phyloP scores from a whole-genome alignment of 2,329 filamentous ascomycete genomes.

The Paraphoma sp. region DNA sequence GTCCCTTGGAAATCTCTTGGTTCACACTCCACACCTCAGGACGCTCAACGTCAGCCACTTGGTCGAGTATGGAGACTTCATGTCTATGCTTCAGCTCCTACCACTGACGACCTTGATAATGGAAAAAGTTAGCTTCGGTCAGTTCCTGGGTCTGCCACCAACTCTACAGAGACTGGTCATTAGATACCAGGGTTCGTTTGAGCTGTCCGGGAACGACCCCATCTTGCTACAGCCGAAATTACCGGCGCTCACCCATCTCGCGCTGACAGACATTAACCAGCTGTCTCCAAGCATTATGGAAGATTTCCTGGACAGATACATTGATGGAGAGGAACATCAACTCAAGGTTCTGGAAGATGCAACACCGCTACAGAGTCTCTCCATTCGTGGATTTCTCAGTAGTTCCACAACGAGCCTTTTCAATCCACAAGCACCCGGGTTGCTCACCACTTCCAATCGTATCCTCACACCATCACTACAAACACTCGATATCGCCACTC shows the following conservation, averaged over 20 bases:
- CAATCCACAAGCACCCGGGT: slow-evolving; percentile 12
- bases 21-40: slow-evolving; percentile 21
- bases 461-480: slow-evolving; percentile 28
- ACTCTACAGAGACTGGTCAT: slow-evolving; percentile 25
- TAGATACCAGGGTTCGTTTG: not conserved
- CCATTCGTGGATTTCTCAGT: slow-evolving; percentile 7
- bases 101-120: slow-evolving; percentile 20
- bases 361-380: slow-evolving; percentile 10
- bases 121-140: not conserved
- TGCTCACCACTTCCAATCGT: slow-evolving; percentile 18
- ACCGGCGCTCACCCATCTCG: slow-evolving; percentile 25
- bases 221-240: slow-evolving; percentile 2
- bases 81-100: slow-evolving; percentile 1
- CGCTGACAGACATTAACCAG: slow-evolving; percentile 13
- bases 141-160: slow-evolving; percentile 17
- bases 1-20: slow-evolving; percentile 3
- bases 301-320: slow-evolving; percentile 16
- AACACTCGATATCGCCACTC: slow-evolving; percentile 19
- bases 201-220: not conserved
- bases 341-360: not conserved
- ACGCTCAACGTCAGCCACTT: slow-evolving; percentile 2
- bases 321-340: not conserved
- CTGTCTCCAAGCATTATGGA: slow-evolving; percentile 11
- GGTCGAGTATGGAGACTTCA: slow-evolving; percentile 12
- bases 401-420: slow-evolving; percentile 3